Evolutionary conservation across 148 eudicot genomes (phyloP).

Genomic region (Mesembryanthemum crystallinum): DNA sequence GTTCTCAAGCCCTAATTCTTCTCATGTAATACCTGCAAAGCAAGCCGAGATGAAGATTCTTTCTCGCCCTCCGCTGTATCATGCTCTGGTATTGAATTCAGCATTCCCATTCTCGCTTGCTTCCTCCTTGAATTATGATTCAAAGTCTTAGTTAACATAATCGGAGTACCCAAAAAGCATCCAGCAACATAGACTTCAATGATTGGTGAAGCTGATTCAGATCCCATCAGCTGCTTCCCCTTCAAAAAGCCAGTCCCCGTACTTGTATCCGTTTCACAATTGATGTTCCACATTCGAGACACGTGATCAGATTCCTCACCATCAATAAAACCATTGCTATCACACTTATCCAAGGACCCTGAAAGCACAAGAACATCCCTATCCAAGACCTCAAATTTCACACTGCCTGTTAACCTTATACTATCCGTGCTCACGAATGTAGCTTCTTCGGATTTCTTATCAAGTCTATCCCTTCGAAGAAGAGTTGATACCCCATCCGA

Average conservation of each 20-base stretch:
- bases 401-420: conserved; percentile 53
- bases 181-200: conserved; percentile 84
- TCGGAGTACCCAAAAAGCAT: conserved; percentile 51
- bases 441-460: conserved; percentile 69
- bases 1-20: conserved; percentile 3
- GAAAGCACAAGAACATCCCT: conserved; percentile 49
- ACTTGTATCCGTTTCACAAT: conserved; percentile 46
- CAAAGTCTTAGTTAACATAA: conserved; percentile 61
- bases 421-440: conserved; percentile 78
- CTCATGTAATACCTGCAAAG: conserved; percentile 45
- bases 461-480: conserved; percentile 63
- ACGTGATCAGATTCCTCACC: conserved; percentile 34
- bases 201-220: conserved; percentile 38
- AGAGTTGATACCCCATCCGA: conserved; percentile 54
- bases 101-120: conserved; percentile 36
- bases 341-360: conserved; percentile 51
- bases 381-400: conserved; percentile 70
- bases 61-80: conserved; percentile 37
- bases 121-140: conserved; percentile 47
- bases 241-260: conserved; percentile 49
- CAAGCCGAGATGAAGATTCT: conserved; percentile 39
- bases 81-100: conserved; percentile 63
- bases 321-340: conserved; percentile 38
- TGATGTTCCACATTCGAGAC: conserved; percentile 54
- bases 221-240: conserved; percentile 39